phyloP scores from a whole-genome alignment of 2,329 filamentous ascomycete species.

The Trichoderma hamatum region DNA sequence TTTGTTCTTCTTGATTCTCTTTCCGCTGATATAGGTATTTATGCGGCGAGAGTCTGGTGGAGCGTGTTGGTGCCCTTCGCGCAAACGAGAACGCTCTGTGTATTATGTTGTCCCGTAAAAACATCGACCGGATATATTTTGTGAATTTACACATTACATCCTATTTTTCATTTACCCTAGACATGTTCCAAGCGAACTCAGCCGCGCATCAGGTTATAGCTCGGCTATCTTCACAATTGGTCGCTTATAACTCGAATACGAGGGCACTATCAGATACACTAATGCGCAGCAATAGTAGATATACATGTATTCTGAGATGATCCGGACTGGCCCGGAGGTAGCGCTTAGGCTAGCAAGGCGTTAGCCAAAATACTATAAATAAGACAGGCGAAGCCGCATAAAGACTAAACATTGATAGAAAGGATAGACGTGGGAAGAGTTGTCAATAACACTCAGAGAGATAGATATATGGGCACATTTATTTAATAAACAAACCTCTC shows the following conservation, averaged over 20 bases:
- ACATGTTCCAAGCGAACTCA: background rate
- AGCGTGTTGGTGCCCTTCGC: too few species aligned
- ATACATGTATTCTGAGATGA: background rate
- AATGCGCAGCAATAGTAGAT: background rate
- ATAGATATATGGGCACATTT: background rate
- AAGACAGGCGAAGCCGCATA: background rate
- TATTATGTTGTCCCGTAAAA: background rate
- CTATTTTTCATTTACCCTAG: background rate
- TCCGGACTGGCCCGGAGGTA: background rate
- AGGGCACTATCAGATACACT: background rate
- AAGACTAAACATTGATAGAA: background rate
- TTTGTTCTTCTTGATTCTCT: too few species aligned
- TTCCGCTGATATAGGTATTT: too few species aligned
- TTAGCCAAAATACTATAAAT: background rate
- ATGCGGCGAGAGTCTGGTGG: background rate
- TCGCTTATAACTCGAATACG: background rate
- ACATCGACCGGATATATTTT: background rate
- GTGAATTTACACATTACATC: background rate
- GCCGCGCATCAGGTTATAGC: too few species aligned
- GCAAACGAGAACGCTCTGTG: background rate
- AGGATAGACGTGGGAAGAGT: background rate
- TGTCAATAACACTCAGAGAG: background rate
- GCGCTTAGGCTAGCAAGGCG: background rate
- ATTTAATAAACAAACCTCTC: background rate
- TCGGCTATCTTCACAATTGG: too few species aligned